A percentile compares a stretch with the other conserved stretches of the same genome.
These are phyloP conservation scores for Gamsiella multidivaricata DNA, from an alignment of 192 early-diverging fungal genomes.

Conservation along the genomic window DNA sequence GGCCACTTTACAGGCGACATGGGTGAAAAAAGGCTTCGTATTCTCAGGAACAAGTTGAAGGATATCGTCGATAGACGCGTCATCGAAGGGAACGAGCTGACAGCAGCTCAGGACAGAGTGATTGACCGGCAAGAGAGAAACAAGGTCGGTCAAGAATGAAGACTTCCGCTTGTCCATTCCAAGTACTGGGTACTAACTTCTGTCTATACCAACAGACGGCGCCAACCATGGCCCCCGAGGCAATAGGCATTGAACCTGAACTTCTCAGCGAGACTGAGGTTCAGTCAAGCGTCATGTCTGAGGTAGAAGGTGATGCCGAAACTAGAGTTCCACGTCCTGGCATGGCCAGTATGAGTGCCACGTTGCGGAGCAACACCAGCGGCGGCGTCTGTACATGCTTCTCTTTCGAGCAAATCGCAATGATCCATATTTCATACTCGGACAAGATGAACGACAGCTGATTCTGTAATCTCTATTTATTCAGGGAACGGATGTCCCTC, in stretches of 20 bases:
- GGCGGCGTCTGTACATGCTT: no score
- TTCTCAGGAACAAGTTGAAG: not conserved
- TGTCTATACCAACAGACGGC: not conserved
- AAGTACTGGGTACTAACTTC: not conserved
- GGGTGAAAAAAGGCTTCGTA: not conserved
- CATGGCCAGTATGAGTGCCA: no score
- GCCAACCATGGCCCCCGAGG: not conserved
- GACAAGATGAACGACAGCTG: no score
- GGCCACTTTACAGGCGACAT: not conserved
- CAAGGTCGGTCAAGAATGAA: not conserved
- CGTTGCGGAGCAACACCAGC: no score
- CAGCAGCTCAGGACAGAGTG: not conserved
- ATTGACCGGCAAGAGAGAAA: not conserved
- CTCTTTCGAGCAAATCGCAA: no score
- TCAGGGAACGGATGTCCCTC: no score
- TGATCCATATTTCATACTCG: no score
- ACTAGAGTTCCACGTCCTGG: no score
- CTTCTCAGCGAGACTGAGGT: not conserved
- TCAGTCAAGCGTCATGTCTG: no score
- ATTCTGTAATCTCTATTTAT: no score
- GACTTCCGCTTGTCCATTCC: not conserved
- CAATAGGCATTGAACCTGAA: not conserved
- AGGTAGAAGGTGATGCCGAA: no score
- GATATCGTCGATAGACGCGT: not conserved
- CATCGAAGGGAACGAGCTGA: slow-evolving; percentile 1